These are phyloP conservation scores for Trypanosoma avium DNA, from an alignment of 208 protist species.

Conservation along the genomic window DNA sequence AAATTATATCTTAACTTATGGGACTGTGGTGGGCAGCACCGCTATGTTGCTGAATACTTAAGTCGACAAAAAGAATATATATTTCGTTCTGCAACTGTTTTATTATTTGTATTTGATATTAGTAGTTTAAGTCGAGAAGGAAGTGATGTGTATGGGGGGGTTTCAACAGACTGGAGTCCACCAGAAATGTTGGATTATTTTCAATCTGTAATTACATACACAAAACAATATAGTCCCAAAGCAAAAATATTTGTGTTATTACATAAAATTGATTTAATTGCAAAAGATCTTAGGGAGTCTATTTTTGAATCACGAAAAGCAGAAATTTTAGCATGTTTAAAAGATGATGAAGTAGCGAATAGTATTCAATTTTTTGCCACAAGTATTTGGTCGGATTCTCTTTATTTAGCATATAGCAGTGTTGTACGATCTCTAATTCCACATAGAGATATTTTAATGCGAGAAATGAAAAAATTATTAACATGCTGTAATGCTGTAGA, in stretches of 20 bases:
- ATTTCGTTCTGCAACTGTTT: conserved; percentile 97
- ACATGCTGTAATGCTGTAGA: conserved; percentile 96
- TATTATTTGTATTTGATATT: conserved; percentile 99
- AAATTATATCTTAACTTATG: conserved; percentile 99
- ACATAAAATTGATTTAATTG: conserved; percentile 99
- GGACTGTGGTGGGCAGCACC: conserved; percentile 99
- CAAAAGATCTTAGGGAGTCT: conserved; percentile 54
- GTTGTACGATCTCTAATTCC: conserved; percentile 98
- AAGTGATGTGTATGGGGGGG: conserved; percentile 17
- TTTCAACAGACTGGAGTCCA: conserved; percentile 65
- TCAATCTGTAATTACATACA: conserved; percentile 93
- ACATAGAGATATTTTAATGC: conserved; percentile 92
- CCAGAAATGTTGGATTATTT: conserved; percentile 98
- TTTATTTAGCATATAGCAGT: conserved; percentile 95
- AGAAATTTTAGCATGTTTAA: conserved; percentile 65
- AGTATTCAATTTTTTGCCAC: conserved; percentile 96
- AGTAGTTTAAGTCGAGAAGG: conserved; percentile 87
- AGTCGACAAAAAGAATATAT: conserved; percentile 98
- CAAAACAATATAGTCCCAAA: conserved; percentile 95
- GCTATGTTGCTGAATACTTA: conserved; percentile 98
- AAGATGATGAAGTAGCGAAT: conserved; percentile 39
- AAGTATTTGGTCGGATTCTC: conserved; percentile 99
- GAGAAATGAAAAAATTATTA: conserved; percentile 91
- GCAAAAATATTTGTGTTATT: conserved; percentile 98
- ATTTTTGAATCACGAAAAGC: conserved; percentile 74